These are phyloP conservation scores for Penicillium pancosmium DNA, from an alignment of 495 filamentous ascomycete genomes.

Conservation along the genomic window DNA sequence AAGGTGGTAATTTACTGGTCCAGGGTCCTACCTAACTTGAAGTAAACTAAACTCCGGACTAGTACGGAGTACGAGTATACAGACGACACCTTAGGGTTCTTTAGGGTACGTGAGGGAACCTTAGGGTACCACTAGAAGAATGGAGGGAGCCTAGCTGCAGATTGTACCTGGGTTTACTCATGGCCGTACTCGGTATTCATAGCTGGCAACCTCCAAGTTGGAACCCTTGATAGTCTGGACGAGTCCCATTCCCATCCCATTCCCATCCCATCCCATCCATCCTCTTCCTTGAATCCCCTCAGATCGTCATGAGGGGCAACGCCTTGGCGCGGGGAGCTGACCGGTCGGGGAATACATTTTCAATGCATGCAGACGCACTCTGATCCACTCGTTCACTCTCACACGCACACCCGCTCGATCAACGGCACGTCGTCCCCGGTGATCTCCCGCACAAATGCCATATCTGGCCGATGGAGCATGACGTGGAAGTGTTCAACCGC, in stretches of 20 bases:
- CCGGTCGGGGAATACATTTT: slow-evolving; percentile 7
- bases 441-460: slow-evolving; percentile 67
- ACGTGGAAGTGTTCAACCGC: slow-evolving; percentile 96
- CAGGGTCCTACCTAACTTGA: background rate
- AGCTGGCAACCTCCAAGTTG: no score
- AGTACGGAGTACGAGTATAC: background rate
- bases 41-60: background rate
- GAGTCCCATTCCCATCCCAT: no score
- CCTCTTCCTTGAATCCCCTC: slow-evolving; percentile 1
- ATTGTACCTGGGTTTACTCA: background rate
- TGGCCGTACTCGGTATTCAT: no score
- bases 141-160: no score
- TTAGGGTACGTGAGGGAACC: no score
- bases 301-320: slow-evolving; percentile 32
- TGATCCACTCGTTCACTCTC: slow-evolving; percentile 5
- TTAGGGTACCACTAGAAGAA: no score
- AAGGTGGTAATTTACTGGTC: no score
- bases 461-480: slow-evolving; percentile 78
- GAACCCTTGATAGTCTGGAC: no score
- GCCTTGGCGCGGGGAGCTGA: slow-evolving; percentile 21
- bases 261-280: no score
- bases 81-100: background rate
- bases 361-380: slow-evolving; percentile 1
- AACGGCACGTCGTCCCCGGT: slow-evolving; percentile 75
- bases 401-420: slow-evolving; percentile 25